Evolutionary conservation across 257 asterid genomes (phyloP).

Genomic region (Nicotiana paniculata): DNA sequence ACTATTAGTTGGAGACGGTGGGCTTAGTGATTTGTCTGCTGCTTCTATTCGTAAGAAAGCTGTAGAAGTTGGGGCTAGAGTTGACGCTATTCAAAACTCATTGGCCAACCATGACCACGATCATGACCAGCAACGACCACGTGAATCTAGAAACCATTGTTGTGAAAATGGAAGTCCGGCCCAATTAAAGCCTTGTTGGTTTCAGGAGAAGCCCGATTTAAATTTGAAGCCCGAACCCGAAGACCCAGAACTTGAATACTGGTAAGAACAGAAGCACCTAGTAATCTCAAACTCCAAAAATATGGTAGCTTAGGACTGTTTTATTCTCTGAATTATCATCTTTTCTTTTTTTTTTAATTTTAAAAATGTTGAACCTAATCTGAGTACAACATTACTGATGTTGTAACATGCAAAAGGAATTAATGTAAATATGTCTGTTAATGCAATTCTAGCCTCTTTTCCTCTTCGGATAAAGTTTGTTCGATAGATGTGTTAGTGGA

Average conservation of each 20-base stretch:
- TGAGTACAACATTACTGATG: slow-evolving; percentile 17
- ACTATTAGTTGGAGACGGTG: slow-evolving; percentile 16
- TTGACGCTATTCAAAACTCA: slow-evolving; percentile 59
- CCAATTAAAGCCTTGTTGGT: slow-evolving; percentile 40
- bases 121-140: not conserved
- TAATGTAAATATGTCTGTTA: slow-evolving; percentile 18
- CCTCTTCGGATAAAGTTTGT: too few relatives aligned
- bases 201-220: slow-evolving; percentile 43
- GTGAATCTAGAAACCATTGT: not conserved
- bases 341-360: not conserved
- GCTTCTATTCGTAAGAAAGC: slow-evolving; percentile 69
- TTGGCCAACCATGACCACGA: not conserved
- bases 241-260: slow-evolving; percentile 27
- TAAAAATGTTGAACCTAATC: slow-evolving; percentile 11
- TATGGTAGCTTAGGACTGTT: not conserved
- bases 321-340: not conserved
- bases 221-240: slow-evolving; percentile 38
- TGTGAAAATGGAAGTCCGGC: slow-evolving; percentile 17
- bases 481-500: not conserved
- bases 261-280: slow-evolving; percentile 12
- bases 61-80: slow-evolving; percentile 79
- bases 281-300: not conserved
- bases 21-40: slow-evolving; percentile 56
- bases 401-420: not conserved
- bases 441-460: not conserved